Percentiles rank a stretch among this genome's conserved stretches.
Evolutionary conservation across 2,329 filamentous ascomycete species (phyloP).

Genomic region (Claviceps sp.): DNA sequence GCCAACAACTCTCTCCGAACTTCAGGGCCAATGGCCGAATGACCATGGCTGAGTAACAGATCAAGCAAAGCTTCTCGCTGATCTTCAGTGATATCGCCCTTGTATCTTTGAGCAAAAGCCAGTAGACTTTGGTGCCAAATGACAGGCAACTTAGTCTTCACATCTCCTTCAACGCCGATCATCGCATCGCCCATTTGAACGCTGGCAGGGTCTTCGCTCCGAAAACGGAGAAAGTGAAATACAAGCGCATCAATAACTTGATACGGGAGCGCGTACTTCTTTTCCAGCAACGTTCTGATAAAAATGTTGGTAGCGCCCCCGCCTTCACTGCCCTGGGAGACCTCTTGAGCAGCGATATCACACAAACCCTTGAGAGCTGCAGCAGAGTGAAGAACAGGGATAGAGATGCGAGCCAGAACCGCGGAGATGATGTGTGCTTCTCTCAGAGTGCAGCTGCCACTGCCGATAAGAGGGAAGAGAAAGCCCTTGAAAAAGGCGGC

Average conservation of each 20-base stretch:
- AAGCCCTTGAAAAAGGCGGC: slow-evolving; percentile 95
- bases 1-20: slow-evolving; percentile 79
- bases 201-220: slow-evolving; percentile 49
- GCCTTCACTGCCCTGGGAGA: slow-evolving; percentile 67
- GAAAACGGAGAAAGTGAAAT: slow-evolving; percentile 91
- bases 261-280: slow-evolving; percentile 91
- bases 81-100: slow-evolving; percentile 92
- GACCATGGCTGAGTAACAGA: slow-evolving; percentile 69
- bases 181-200: slow-evolving; percentile 41
- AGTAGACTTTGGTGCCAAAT: slow-evolving; percentile 93
- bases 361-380: slow-evolving; percentile 84
- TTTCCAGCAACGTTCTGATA: slow-evolving; percentile 84
- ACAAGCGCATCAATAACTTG: slow-evolving; percentile 90
- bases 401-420: slow-evolving; percentile 70
- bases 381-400: slow-evolving; percentile 84
- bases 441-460: slow-evolving; percentile 77
- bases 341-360: slow-evolving; percentile 87
- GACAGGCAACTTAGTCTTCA: slow-evolving; percentile 61
- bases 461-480: slow-evolving; percentile 76
- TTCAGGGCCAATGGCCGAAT: slow-evolving; percentile 81
- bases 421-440: slow-evolving; percentile 87
- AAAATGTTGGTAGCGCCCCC: slow-evolving; percentile 91
- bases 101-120: slow-evolving; percentile 85
- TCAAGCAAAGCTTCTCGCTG: slow-evolving; percentile 86
- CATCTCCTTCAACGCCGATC: slow-evolving; percentile 34